phyloP scores from a whole-genome alignment of 306 rosid species.

The Abrus pulchellus region DNA sequence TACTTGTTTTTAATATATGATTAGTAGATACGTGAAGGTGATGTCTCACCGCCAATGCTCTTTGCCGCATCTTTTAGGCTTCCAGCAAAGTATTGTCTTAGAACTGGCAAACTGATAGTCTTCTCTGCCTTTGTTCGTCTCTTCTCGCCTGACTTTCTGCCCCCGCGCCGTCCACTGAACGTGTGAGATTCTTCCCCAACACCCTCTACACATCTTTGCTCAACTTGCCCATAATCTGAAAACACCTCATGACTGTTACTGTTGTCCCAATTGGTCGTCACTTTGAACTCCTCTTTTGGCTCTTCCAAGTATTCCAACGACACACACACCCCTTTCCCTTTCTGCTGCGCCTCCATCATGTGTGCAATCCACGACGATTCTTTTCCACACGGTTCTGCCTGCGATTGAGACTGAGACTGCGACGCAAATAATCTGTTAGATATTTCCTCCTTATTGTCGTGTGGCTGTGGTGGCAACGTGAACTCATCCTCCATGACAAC shows the following conservation, averaged over 20 bases:
- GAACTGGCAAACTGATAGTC: constrained; percentile 68
- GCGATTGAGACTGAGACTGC: too few relatives aligned
- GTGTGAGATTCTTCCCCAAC: constrained; percentile 54
- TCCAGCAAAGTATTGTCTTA: constrained; percentile 66
- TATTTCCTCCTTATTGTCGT: neutral
- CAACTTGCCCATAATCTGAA: constrained; percentile 28
- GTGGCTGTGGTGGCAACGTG: neutral
- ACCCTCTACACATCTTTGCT: constrained; percentile 47
- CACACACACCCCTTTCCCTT: constrained; percentile 61
- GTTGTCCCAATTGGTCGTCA: constrained; percentile 57
- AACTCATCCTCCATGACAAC: constrained; percentile 55
- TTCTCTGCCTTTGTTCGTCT: constrained; percentile 71
- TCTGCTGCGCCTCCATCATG: constrained; percentile 69
- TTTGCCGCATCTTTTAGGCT: constrained; percentile 57
- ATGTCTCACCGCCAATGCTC: constrained; percentile 53
- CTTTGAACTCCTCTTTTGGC: constrained; percentile 61
- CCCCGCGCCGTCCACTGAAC: constrained; percentile 52
- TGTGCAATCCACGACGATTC: constrained; percentile 61
- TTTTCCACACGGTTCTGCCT: neutral
- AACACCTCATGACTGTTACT: constrained; percentile 33
- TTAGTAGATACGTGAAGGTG: too few relatives aligned
- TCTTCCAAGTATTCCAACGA: constrained; percentile 60
- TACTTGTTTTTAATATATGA: too few relatives aligned
- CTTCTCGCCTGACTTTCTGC: constrained; percentile 68
- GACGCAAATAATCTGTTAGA: too few relatives aligned